Evolutionary conservation across 495 filamentous ascomycete species (phyloP).

Genomic region (Penicillium pancosmium): DNA sequence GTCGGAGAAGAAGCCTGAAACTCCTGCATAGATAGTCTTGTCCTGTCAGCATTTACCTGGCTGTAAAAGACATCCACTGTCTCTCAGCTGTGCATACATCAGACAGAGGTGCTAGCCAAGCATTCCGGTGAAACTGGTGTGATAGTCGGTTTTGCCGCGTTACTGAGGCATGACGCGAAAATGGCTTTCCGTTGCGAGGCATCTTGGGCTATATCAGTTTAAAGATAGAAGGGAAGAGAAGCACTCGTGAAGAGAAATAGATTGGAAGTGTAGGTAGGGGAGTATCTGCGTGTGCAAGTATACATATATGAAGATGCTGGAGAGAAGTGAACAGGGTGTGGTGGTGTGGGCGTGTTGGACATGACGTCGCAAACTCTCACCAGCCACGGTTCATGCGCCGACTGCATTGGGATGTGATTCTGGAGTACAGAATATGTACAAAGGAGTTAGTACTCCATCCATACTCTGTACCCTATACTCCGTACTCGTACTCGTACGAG

Average conservation of each 20-base stretch:
- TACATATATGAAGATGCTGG: neutral
- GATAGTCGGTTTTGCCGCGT: constrained; percentile 36
- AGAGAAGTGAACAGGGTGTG: neutral
- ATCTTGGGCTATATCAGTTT: constrained; percentile 8
- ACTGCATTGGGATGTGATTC: no score
- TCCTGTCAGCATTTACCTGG: neutral
- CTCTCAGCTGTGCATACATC: constrained; percentile 20
- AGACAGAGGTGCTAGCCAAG: constrained; percentile 25
- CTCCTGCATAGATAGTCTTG: constrained; percentile 67
- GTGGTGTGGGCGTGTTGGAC: neutral
- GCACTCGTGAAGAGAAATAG: no score
- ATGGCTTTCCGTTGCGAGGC: constrained; percentile 13
- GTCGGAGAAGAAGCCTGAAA: constrained; percentile 56
- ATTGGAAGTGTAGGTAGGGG: neutral
- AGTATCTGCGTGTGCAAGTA: neutral
- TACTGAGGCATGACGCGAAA: constrained; percentile 37
- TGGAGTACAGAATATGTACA: neutral
- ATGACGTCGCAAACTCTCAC: constrained; percentile 16
- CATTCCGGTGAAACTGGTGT: constrained; percentile 25
- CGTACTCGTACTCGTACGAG: no score
- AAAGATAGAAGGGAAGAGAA: neutral
- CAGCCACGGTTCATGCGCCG: constrained; percentile 13
- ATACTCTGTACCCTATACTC: neutral
- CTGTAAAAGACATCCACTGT: neutral
- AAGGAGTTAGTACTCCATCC: neutral